Conservation (phyloP, 306 rosid genomes). For the Citrullus mucosospermus region DNA sequence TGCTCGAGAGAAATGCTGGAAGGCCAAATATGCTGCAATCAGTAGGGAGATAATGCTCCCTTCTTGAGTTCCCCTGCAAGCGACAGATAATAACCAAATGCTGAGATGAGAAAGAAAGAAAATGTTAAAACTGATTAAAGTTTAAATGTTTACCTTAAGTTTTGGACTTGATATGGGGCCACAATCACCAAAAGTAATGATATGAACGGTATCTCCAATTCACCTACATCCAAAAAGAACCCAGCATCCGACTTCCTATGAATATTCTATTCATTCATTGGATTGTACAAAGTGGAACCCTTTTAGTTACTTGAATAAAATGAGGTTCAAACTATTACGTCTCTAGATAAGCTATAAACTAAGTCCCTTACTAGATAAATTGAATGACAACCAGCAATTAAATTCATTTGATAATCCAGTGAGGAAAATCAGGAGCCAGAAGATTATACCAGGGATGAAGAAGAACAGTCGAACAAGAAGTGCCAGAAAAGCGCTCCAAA, state of each 20-base stretch:
- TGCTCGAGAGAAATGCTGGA: slow-evolving; percentile 79
- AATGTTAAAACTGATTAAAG: not conserved
- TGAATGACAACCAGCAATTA: not conserved
- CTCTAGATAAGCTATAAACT: not conserved
- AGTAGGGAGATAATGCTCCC: slow-evolving; percentile 53
- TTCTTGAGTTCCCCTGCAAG: slow-evolving; percentile 64
- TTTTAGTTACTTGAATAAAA: not conserved
- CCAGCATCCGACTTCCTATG: slow-evolving; percentile 1
- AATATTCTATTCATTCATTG: not conserved
- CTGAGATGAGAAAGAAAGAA: not conserved
- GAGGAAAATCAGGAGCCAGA: not conserved
- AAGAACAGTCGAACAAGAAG: slow-evolving; percentile 74
- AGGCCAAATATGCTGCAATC: slow-evolving; percentile 74
- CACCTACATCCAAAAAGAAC: slow-evolving; percentile 30
- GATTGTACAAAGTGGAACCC: not conserved
- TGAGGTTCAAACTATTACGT: not conserved
- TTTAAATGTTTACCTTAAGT: slow-evolving; percentile 28
- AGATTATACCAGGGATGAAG: slow-evolving; percentile 46
- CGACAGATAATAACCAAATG: slow-evolving; percentile 11
- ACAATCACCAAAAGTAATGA: slow-evolving; percentile 61
- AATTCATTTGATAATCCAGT: not conserved
- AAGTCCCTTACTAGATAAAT: not conserved
- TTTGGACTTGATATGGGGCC: slow-evolving; percentile 59
- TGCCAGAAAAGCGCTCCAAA: slow-evolving; percentile 78
- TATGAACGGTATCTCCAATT: slow-evolving; percentile 77